Evolutionary conservation across 768 basidiomycete species (phyloP), one percentile per base, ranked within the genome.

Genomic region (Tulasnella sp.): DNA sequence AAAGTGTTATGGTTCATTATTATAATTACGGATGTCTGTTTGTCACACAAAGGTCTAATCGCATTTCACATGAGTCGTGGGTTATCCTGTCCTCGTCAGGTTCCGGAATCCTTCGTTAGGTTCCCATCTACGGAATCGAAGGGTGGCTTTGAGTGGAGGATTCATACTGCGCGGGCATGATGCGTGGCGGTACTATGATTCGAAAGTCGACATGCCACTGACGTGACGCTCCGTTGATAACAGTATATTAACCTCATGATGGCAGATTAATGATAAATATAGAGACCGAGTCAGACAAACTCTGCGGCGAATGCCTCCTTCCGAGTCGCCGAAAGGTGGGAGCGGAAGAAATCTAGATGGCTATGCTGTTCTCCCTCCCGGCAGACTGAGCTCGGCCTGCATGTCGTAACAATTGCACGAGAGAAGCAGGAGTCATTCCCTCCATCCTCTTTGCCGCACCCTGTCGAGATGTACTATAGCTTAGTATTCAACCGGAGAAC

Each of bases 381-480:
- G 22, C 34, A 31, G 60, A 8, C 64, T 42, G 41, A 28, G 58
- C 64, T 75, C 81, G 81, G 77, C 72, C 80, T n/a, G 93, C 91
- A 84, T 94, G 89, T 83, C 89, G 90, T 82, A 96, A 86, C 37
- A 97, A 84, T 58, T 88, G 88, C 18, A 95, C 88, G n/a, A 93
- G 86, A 0, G 91, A 90, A 0, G 92, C 89, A 2, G 96, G 96
- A 3, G 96, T 97, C 90, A 97, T 94, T 11, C 96, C 96, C 84
- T 97, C 96, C 91, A 97, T 96, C 40, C 96, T 88, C 85, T 96
- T 96, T 22, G 94, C 96, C 4, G 93, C 93, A n/a, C 96, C 96
- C 95, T 96, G 79, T 46, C 18, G n/a, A 50, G 46, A 40, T 46
- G 48, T 40, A 54, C 46, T 80, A 22, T 18, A 60, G 40, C 28